Evolutionary conservation across 768 basidiomycete genomes (phyloP).

Genomic region (Calocera cornea): DNA sequence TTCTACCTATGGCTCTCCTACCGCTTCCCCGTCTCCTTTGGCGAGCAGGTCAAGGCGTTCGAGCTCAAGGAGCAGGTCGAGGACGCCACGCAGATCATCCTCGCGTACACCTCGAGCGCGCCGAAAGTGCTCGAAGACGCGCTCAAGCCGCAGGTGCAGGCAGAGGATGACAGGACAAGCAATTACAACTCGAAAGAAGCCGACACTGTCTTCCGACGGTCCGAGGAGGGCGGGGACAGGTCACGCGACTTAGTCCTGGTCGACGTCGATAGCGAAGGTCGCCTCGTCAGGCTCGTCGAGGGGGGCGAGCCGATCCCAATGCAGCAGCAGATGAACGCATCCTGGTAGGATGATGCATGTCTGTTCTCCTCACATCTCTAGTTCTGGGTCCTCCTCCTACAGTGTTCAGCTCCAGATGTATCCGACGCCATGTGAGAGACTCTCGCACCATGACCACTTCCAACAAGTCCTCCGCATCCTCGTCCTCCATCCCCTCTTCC

Average conservation of each 20-base stretch:
- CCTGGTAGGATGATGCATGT: not conserved
- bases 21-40: slow-evolving; percentile 55
- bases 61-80: slow-evolving; percentile 51
- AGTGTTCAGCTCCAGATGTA: not conserved
- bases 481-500: not conserved
- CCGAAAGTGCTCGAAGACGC: not conserved
- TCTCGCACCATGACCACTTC: not conserved
- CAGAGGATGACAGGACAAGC: not conserved
- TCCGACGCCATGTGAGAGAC: not conserved
- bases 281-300: not conserved
- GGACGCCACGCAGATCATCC: slow-evolving; percentile 44
- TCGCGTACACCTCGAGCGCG: not conserved
- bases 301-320: not conserved
- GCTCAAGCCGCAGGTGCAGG: not conserved
- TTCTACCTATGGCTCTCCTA: slow-evolving; percentile 76
- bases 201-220: not conserved
- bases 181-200: not conserved
- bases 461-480: not conserved
- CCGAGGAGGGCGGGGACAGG: no score
- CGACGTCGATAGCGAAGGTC: not conserved
- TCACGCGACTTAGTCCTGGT: not conserved
- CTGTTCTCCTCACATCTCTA: not conserved
- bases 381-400: not conserved
- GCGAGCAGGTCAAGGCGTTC: slow-evolving; percentile 37
- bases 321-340: not conserved